These are phyloP conservation scores for Chaetomiaceae sp. DNA, from an alignment of 2,329 filamentous ascomycete species.

Conservation along the genomic window DNA sequence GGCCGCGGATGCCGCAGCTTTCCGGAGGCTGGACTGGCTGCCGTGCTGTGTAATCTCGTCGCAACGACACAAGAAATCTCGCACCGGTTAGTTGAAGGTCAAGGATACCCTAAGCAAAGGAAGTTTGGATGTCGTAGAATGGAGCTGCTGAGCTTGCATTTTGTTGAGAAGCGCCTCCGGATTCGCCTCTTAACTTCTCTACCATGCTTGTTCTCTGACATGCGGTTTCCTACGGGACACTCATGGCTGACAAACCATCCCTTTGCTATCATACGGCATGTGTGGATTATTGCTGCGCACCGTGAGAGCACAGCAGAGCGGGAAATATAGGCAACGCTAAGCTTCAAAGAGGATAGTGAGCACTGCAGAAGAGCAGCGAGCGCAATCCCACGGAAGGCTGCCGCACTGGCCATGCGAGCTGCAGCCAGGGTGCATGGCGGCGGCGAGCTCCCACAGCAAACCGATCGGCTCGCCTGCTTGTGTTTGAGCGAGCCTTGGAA, in stretches of 20 bases:
- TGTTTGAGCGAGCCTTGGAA: background rate
- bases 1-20: slow-evolving; percentile 9
- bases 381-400: slow-evolving; percentile 24
- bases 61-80: background rate
- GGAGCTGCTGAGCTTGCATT: no score
- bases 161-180: background rate
- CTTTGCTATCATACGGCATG: slow-evolving; percentile 14
- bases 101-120: no score
- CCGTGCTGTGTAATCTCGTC: background rate
- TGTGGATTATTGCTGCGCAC: slow-evolving; percentile 18
- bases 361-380: slow-evolving; percentile 18
- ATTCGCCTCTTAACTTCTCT: no score
- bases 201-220: no score
- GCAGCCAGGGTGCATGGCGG: slow-evolving; percentile 14
- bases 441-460: background rate
- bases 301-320: slow-evolving; percentile 10
- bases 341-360: slow-evolving; percentile 15
- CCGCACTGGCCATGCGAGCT: slow-evolving; percentile 15
- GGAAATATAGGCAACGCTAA: slow-evolving; percentile 16
- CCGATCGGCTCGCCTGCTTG: slow-evolving; percentile 13
- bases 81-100: no score
- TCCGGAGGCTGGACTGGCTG: background rate
- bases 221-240: background rate
- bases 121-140: no score
- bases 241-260: background rate